phyloP scores from a whole-genome alignment of 179 eudicot genomes.

The Nepenthes alata region DNA sequence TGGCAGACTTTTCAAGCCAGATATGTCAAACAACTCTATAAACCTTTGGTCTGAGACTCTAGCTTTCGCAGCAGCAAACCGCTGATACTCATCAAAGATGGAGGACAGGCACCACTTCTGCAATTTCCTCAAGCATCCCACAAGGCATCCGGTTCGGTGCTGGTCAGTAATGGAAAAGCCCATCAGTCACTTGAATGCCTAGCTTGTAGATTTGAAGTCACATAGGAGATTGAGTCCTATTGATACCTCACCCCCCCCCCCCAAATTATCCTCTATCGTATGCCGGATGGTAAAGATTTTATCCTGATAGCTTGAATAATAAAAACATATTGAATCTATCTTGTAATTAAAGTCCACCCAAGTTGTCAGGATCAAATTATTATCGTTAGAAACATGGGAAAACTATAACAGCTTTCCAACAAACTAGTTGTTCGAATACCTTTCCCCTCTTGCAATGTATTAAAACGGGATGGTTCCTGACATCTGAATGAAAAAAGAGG shows the following conservation, averaged over 20 bases:
- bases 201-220: too few relatives aligned
- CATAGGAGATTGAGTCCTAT: too few relatives aligned
- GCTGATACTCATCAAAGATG: constrained; percentile 31
- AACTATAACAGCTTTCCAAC: background rate
- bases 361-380: too few relatives aligned
- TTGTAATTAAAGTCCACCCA: too few relatives aligned
- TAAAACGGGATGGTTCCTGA: constrained; percentile 30
- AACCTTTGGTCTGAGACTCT: constrained; percentile 33
- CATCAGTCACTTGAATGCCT: too few relatives aligned
- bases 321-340: too few relatives aligned
- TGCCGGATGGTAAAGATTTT: too few relatives aligned
- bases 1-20: constrained; percentile 33
- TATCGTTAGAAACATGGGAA: background rate
- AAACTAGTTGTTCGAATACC: constrained; percentile 12
- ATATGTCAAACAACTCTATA: constrained; percentile 26
- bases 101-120: constrained; percentile 38
- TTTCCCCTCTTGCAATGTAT: constrained; percentile 42
- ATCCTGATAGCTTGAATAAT: too few relatives aligned
- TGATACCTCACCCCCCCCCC: too few relatives aligned
- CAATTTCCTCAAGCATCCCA: constrained; percentile 31
- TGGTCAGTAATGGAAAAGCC: constrained; percentile 1
- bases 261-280: too few relatives aligned
- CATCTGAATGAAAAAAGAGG: constrained; percentile 16
- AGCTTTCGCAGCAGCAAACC: constrained; percentile 38
- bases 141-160: constrained; percentile 39